These are phyloP conservation scores for Leptomonas pyrrhocoris DNA, from an alignment of 208 protist species.

Conservation along the genomic window DNA sequence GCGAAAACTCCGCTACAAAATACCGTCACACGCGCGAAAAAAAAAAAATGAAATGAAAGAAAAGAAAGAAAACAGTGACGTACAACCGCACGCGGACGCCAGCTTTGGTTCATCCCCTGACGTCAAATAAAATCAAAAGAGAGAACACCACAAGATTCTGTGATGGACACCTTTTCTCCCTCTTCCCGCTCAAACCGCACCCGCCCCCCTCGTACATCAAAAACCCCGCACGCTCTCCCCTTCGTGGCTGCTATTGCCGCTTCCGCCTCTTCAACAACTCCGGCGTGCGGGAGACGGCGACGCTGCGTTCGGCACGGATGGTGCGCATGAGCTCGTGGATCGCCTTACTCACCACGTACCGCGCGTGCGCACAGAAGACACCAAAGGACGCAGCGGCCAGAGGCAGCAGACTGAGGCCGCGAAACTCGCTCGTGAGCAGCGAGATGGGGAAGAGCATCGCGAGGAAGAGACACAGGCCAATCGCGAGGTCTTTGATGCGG, in stretches of 20 bases:
- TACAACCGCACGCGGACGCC: neutral
- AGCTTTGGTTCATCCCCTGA: neutral
- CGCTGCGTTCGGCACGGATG: constrained; percentile 28
- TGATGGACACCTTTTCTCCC: too few relatives aligned
- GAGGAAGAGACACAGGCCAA: constrained; percentile 57
- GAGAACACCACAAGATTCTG: too few relatives aligned
- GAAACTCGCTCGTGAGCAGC: constrained; percentile 59
- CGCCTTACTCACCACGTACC: constrained; percentile 44
- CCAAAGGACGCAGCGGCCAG: constrained; percentile 56
- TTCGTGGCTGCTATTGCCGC: neutral
- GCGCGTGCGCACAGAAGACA: constrained; percentile 60
- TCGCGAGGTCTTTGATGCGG: constrained; percentile 57
- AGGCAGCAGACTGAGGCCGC: constrained; percentile 62
- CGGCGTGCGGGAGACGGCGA: neutral
- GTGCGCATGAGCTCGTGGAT: constrained; percentile 50
- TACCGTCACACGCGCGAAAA: constrained; percentile 3
- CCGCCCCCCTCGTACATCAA: too few relatives aligned
- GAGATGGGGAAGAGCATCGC: constrained; percentile 69
- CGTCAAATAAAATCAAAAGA: too few relatives aligned
- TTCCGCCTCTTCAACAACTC: constrained; percentile 10
- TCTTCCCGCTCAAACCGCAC: constrained; percentile 6
- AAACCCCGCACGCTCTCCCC: neutral
- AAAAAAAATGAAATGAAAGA: constrained; percentile 1
- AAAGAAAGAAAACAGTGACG: constrained; percentile 9
- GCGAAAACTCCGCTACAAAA: neutral